phyloP scores from a whole-genome alignment of 179 eudicot genomes.

The Corrigiola litoralis region DNA sequence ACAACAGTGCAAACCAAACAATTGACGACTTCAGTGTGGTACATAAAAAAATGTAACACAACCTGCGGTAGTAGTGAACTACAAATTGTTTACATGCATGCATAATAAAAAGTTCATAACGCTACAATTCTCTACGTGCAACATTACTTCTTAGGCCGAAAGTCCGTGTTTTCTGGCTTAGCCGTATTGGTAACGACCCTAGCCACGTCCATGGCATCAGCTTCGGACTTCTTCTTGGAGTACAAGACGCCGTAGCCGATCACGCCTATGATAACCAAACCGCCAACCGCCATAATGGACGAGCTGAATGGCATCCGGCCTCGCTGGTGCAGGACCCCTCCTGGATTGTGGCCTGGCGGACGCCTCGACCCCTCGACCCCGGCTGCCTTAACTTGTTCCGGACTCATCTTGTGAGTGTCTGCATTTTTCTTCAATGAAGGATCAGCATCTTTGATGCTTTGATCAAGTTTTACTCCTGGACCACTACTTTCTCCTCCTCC shows the following conservation, averaged over 20 bases:
- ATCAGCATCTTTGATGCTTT: background rate
- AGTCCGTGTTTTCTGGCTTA: conserved; percentile 33
- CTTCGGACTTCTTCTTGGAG: conserved; percentile 48
- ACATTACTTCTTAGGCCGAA: conserved; percentile 24
- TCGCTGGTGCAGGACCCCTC: conserved; percentile 60
- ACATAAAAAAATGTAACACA: no score
- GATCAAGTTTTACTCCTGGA: conserved; percentile 9
- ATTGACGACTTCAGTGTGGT: no score
- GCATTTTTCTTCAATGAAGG: conserved; percentile 52
- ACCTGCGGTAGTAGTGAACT: no score
- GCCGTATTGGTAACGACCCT: conserved; percentile 31
- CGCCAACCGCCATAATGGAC: conserved; percentile 33
- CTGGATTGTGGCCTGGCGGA: conserved; percentile 46
- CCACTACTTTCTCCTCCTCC: conserved; percentile 17
- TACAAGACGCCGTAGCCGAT: conserved; percentile 42
- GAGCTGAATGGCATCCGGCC: conserved; percentile 35
- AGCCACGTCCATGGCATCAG: conserved; percentile 45
- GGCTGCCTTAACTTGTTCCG: conserved; percentile 41
- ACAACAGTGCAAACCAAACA: no score
- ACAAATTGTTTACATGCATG: background rate
- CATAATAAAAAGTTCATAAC: background rate
- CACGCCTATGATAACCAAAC: conserved; percentile 29
- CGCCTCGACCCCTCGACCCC: conserved; percentile 48
- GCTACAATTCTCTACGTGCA: background rate
- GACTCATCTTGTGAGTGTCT: conserved; percentile 60